Evolutionary conservation across 495 filamentous ascomycete genomes (phyloP).

Genomic region (Penicilliopsis zonata): DNA sequence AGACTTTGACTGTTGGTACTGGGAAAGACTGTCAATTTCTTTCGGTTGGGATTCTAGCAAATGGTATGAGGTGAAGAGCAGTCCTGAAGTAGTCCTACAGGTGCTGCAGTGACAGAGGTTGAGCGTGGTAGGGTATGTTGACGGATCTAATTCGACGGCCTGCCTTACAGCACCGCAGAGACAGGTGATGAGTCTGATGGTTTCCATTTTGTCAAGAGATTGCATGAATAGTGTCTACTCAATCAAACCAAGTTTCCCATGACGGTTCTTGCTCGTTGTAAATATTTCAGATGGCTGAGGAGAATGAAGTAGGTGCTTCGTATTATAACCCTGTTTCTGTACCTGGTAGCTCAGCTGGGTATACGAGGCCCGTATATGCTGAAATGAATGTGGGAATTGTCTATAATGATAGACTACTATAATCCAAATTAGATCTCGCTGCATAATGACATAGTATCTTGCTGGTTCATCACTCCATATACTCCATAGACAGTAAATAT

Average conservation of each 20-base stretch:
- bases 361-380: too few species aligned
- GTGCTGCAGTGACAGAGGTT: conserved; percentile 53
- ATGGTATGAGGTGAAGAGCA: conserved; percentile 43
- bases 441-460: too few species aligned
- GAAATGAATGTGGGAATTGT: too few species aligned
- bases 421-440: too few species aligned
- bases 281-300: neutral
- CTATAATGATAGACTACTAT: too few species aligned
- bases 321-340: neutral
- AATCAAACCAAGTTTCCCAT: too few species aligned
- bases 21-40: conserved; percentile 23
- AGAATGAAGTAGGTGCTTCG: neutral
- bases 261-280: too few species aligned
- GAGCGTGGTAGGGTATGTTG: conserved; percentile 14
- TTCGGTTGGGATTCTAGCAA: conserved; percentile 20
- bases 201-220: too few species aligned
- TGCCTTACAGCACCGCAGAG: conserved; percentile 40
- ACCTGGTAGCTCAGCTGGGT: conserved; percentile 7
- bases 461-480: too few species aligned
- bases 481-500: too few species aligned
- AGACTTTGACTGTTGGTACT: conserved; percentile 35
- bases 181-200: conserved; percentile 34
- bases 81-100: conserved; percentile 48
- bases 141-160: conserved; percentile 23
- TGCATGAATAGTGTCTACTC: too few species aligned